Base-by-base conservation (phyloP, 139 green algal genomes). In the Yamagishiella unicocca region DNA sequence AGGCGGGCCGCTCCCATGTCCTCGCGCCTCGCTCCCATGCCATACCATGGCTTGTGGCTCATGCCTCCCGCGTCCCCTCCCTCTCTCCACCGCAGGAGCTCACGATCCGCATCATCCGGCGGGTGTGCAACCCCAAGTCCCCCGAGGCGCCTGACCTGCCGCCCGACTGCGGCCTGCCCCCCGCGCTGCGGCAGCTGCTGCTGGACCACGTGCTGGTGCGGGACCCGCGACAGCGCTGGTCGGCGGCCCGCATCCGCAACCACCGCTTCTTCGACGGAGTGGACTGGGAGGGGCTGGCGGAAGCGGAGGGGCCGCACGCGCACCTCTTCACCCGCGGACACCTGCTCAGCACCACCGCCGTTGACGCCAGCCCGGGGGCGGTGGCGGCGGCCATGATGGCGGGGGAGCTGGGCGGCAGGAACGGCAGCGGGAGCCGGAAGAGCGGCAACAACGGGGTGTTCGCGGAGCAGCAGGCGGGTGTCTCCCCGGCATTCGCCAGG, bases 261-360 rank as follows among this genome's bases (percentile, higher is more conserved):
- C 80, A 86, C 80, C 80, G 7, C 42, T 86, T 86, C 64, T 86
- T 86, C n/a, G 80, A 66, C 22, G 80, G 43, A 19, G 1, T 86
- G 37, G 80, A 86, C 62, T 86, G 80, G 80, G 62, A 27, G 0
- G 8, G 8, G 0, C 61, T 86, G 42, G 5, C 62, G 19, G 62
- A 53, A 22, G 66, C 22, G 37, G 43, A 77, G 31, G 80, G 80
- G 10, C 80, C 80, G 1, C 80, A 86, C 64, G 80, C 80, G 10
- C 80, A 86, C 80, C 80, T 86, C 24, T 86, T 86, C 31, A 50
- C 33, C 46, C 42, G 72, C 29, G 72, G 43, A 29, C 40, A 43
- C 6, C 4, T 62, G 8, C 2, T 33, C 9, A 80, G 42, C 72
- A 25, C 72, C 72, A n/a, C n/a, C 17, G 70, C 17, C 70, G 27